Base-by-base conservation (phyloP, 1,139 yeast genomes). In the Yamadazyma friedrichii region DNA sequence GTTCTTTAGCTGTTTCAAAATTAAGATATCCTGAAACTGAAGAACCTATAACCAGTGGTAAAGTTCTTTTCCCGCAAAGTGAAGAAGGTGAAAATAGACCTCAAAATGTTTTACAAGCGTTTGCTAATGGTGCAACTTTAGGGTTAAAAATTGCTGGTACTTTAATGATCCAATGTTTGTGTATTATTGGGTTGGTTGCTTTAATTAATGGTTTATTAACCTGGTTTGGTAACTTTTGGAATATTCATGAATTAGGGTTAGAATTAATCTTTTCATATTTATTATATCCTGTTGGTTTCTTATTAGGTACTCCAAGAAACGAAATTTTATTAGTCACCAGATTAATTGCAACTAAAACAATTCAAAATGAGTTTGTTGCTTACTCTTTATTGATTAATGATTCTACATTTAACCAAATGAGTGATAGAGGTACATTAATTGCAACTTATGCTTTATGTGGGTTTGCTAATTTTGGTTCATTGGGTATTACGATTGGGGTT, bases 391-490 rank as follows among this genome's bases (percentile, higher is more conserved):
- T 81, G 55, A 65, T 63, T 40, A 56, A 55, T 36, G 59, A 66
- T 11, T 65, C 72, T 28, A 80, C 78, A 38, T 80, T 73, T 61
- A 69, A 64, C 36, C 54, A 60, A 38, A 61, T 81, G 70, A 70
- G 81, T 31, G 62, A 67, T 42, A 73, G 86, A 60, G 79, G 79
- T 36, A 70, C 68, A 32, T 67, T 81, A 59, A 67, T 81, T 56
- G 82, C 84, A 24, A 80, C 86, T 25, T 81, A 79, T 50, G 80
- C 84, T 10, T 70, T 79, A 38, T 80, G 85, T 67, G 85, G 86
- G 1, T 81, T 80, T 58, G 76, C 84, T 33, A 81, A 81, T 60
- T 65, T 81, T 45, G 86, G 86, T 28, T 76, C 84, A 4, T 65
- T 81, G 50, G 86, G 84, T 54, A 79, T 80, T 42, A 81, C 80